These are phyloP conservation scores for Pyricularia sp. DNA, from an alignment of 2,329 filamentous ascomycete species.

Conservation along the genomic window DNA sequence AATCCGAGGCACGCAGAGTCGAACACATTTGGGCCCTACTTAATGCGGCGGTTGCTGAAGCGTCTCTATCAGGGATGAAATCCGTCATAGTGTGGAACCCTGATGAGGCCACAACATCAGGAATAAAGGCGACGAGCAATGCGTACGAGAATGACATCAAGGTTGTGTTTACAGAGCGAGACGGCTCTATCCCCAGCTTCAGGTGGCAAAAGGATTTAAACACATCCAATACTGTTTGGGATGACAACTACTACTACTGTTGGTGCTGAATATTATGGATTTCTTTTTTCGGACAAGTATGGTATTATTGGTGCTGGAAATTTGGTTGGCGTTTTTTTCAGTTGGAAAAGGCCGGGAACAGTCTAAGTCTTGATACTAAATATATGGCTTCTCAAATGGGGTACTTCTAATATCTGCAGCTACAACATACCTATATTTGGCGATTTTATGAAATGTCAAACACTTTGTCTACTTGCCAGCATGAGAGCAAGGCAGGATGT, in stretches of 20 bases:
- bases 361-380: neutral
- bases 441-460: neutral
- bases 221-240: conserved; percentile 15
- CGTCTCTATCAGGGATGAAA: conserved; percentile 13
- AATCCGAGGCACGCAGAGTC: conserved; percentile 11
- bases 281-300: neutral
- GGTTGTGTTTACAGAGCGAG: conserved; percentile 18
- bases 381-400: neutral
- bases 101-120: conserved; percentile 14
- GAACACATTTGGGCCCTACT: conserved; percentile 16
- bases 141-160: conserved; percentile 24
- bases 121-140: conserved; percentile 17
- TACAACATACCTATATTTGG: neutral
- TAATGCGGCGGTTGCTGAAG: conserved; percentile 20
- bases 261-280: conserved; percentile 10
- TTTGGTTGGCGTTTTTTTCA: neutral
- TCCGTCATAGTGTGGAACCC: conserved; percentile 25
- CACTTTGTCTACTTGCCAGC: neutral
- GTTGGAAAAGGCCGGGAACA: neutral
- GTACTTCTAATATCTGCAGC: neutral
- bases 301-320: neutral
- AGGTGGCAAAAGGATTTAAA: conserved; percentile 20
- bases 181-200: conserved; percentile 19
- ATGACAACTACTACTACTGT: conserved; percentile 18
- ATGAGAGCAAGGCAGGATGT: neutral